Evolutionary conservation across 768 basidiomycete species (phyloP), one percentile per base, ranked within the genome.

Genomic region (Gyrodon lividus): DNA sequence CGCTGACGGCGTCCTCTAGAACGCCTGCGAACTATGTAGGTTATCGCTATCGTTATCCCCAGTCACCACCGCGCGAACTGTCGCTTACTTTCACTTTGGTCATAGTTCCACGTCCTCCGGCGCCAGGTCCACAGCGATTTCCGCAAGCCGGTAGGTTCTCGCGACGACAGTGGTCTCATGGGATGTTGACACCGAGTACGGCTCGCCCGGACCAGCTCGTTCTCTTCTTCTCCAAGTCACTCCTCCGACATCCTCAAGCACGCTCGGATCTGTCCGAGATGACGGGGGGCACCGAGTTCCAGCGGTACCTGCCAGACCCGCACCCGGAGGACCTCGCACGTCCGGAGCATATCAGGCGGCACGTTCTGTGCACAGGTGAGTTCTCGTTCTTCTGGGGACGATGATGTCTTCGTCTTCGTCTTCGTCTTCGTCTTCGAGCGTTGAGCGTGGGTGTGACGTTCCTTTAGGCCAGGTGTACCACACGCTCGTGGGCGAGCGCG

Each of bases 71-170:
- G 8, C 28, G n/a, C 3, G 39, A 19, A 52, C 24, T 14, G 17
- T 30, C 50, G 31, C 37, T 54, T 33, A 51, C 41, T 45, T 54
- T 43, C 54, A 4, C 8, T n/a, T n/a, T n/a, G n/a, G n/a, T n/a
- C 35, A 8, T 37, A 85, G 83, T 94, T 92, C 89, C 92, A 93
- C 65, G 89, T 93, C 52, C 86, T 96, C 46, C 89, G 93, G 71
- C 86, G 93, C 55, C 93, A 95, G 70, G 89, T 88, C 62, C 87
- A 92, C 71, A 89, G 94, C 60, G 94, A 96, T 69, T 96, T 91
- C 88, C 86, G 94, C 63, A 97, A 95, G 74, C 93, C 93, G 37
- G 85, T 88, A 59, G 46, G 80, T 71, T 22, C 26, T 16, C 39
- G 20, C 12, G 2, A 37, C 22, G 41, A 53, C 20, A 3, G 22